Evolutionary conservation across 192 early-diverging fungal species (phyloP), one percentile per base, ranked within the genome.

Genomic region (Backusella tuberculispora): DNA sequence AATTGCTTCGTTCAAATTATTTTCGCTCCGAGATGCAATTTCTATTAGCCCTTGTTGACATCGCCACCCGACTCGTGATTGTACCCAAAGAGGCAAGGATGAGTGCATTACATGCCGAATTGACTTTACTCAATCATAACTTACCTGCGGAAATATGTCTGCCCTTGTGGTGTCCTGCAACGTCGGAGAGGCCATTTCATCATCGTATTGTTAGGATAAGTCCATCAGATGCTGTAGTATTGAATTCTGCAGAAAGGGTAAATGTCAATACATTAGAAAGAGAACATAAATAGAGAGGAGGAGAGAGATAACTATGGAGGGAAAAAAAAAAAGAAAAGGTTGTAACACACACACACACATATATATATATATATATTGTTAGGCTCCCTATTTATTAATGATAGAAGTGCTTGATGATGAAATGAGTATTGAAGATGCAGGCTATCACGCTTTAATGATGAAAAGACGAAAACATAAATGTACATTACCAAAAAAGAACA

Each of bases 11-110:
- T 68, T 81, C 87, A 8, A 88, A 94, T 48, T 99, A 98, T 83
- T 97, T 97, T 82, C 89, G 94, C 74, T 92, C 95, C 1, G 94
- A 98, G 79, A 90, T 98, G 75, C 92, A 95, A 78, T 99, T 99
- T 81, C 83, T 98, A 69, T 88, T 94, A 75, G 88, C 95, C 4
- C 78, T 99, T 66, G 91, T 94, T 67, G 96, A 97, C 75, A 97
- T 99, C 80, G 92, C 94, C 1, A 94, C 95, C 21, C 87, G 97
- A n/a, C 84, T 99, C 17, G 92, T 94, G 45, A 90, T 90, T 67
- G 95, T 99, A 45, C 92, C 95, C 44, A 94, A 92, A 74, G 87
- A 88, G 29, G 92, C 93, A 4, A 85, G 98, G 29, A 91, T 95
- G 85, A 93, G 91, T 76, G 92, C 92, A 4, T 84, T 99, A 26